Conservation (phyloP, 345 rosid species). For the Toxicodendron radicans region DNA sequence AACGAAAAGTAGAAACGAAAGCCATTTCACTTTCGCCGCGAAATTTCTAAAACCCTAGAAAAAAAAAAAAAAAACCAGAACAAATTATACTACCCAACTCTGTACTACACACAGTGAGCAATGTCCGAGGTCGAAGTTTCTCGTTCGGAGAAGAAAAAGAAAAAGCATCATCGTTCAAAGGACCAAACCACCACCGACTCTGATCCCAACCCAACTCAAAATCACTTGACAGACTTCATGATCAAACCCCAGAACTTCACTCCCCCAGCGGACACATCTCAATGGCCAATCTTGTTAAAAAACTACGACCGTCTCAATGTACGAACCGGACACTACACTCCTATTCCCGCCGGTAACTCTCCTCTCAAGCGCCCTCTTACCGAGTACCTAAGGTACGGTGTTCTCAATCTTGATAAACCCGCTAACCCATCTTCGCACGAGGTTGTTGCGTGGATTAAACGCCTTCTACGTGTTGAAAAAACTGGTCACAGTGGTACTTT, state of each 20-base stretch:
- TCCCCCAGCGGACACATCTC: slow-evolving; percentile 67
- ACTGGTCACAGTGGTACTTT: slow-evolving; percentile 89
- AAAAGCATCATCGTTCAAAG: slow-evolving; percentile 5
- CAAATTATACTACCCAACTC: no score
- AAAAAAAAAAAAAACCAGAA: neutral
- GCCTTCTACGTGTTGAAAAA: slow-evolving; percentile 77
- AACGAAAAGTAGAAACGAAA: no score
- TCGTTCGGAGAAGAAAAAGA: slow-evolving; percentile 59
- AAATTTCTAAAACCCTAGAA: neutral
- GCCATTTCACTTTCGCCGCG: neutral
- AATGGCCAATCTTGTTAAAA: slow-evolving; percentile 87
- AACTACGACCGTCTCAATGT: slow-evolving; percentile 87
- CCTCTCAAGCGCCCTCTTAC: slow-evolving; percentile 82
- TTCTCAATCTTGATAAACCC: slow-evolving; percentile 84
- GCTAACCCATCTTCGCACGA: slow-evolving; percentile 92
- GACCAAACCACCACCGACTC: slow-evolving; percentile 15
- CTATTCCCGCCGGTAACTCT: slow-evolving; percentile 68
- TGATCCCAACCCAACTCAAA: slow-evolving; percentile 11
- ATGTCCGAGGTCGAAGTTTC: slow-evolving; percentile 68
- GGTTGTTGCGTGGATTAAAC: slow-evolving; percentile 94
- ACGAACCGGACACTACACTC: slow-evolving; percentile 95
- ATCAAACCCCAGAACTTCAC: slow-evolving; percentile 80
- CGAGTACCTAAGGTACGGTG: slow-evolving; percentile 73
- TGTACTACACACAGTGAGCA: neutral
- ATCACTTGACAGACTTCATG: slow-evolving; percentile 44